Evolutionary conservation across 2,329 filamentous ascomycete genomes (phyloP).

Genomic region (Aspergillus quadricinctus): DNA sequence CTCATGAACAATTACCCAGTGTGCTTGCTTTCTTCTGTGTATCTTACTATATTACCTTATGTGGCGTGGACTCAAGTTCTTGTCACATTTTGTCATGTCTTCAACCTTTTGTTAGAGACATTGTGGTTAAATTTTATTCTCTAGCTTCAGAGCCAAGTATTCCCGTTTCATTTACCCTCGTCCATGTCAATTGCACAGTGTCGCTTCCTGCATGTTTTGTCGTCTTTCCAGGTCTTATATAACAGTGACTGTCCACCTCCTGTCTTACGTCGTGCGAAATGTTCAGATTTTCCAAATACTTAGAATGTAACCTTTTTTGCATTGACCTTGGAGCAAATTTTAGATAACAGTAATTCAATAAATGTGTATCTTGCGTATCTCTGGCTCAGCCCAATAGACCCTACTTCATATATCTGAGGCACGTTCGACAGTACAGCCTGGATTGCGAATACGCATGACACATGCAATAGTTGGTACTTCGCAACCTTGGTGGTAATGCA

Average conservation of each 20-base stretch:
- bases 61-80: constrained; percentile 24
- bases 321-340: background rate
- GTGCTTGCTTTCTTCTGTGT: constrained; percentile 32
- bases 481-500: background rate
- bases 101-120: constrained; percentile 14
- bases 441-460: background rate
- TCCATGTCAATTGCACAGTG: constrained; percentile 4
- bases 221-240: background rate
- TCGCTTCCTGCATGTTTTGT: background rate
- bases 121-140: constrained; percentile 22
- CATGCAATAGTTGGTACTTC: background rate
- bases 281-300: background rate
- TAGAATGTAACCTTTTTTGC: background rate
- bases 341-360: background rate
- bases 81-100: constrained; percentile 19
- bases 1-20: constrained; percentile 27
- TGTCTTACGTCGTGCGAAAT: background rate
- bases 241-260: background rate
- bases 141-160: constrained; percentile 16
- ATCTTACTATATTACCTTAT: constrained; percentile 32
- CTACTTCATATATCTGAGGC: background rate
- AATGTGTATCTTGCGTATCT: background rate
- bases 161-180: constrained; percentile 6
- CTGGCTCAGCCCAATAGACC: background rate
- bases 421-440: background rate